phyloP scores from a whole-genome alignment of 1,284 basidiomycete genomes.

The Golubevia pallescens region DNA sequence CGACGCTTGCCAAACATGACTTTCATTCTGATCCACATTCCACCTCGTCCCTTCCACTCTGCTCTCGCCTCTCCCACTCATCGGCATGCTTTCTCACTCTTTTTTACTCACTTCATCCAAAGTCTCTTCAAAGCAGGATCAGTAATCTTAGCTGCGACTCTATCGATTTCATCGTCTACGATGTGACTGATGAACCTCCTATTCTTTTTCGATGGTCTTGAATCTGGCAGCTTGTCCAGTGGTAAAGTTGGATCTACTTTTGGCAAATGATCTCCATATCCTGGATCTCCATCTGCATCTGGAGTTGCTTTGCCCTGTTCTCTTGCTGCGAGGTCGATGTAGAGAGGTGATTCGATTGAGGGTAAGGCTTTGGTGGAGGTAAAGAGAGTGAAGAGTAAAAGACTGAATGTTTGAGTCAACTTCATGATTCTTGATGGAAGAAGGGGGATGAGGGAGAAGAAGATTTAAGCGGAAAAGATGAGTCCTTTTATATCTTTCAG shows the following conservation, averaged over 20 bases:
- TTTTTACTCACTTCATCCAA: constrained; percentile 24
- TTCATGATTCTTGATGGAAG: neutral
- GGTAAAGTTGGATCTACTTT: constrained; percentile 10
- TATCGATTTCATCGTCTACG: constrained; percentile 31
- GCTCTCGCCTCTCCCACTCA: too few relatives aligned
- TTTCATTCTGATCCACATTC: too few relatives aligned
- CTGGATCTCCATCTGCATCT: constrained; percentile 14
- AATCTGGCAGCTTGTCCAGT: constrained; percentile 25
- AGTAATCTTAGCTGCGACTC: constrained; percentile 20
- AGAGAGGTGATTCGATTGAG: constrained; percentile 20
- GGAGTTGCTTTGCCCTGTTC: neutral
- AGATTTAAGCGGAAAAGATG: too few relatives aligned
- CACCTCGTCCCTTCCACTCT: too few relatives aligned
- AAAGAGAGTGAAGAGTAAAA: constrained; percentile 5
- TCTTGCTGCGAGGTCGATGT: constrained; percentile 19
- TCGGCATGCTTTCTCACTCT: too few relatives aligned
- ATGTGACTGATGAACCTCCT: constrained; percentile 24
- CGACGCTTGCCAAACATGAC: too few relatives aligned
- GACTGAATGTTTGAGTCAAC: constrained; percentile 14
- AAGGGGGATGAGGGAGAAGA: neutral
- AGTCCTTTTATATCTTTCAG: too few relatives aligned
- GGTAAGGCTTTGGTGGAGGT: constrained; percentile 1
- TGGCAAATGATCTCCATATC: neutral
- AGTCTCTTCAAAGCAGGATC: constrained; percentile 29
- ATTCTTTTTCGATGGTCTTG: constrained; percentile 11